Base-by-base conservation (phyloP, 2,329 filamentous ascomycete species). In the Monosporascus sp. region DNA sequence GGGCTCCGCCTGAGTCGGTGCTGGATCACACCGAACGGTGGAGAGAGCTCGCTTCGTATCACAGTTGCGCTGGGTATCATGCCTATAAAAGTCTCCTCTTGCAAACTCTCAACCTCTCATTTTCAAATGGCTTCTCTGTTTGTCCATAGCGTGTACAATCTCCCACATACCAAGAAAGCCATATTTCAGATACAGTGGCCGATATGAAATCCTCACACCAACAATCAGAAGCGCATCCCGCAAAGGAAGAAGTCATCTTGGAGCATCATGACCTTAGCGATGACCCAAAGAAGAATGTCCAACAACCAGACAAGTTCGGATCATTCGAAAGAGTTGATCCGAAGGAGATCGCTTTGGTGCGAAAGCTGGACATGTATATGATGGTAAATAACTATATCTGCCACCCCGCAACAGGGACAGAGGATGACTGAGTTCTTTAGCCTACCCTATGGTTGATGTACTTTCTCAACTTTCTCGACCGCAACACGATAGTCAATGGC, bases 401-500 rank as follows among this genome's bases (percentile, higher is more conserved):
- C 46, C 31, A 45, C 37, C 11, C 19, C 8, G 3, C 5, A 20
- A 24, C 19, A 43, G 11, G 19, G 11, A 6, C 40, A 20, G 40
- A 24, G 19, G 40, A 20, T 19, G 40, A 43, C 19, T 35, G 11
- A 35, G 31, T 37, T 6, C 16, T 35, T 5, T 50, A 65, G 67
- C 70, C 70, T 11, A 67, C 61, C 16, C 58, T 72, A 5, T 72
- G 69, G 68, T 50, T 63, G 22, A 71, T 68, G 60, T 55, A 61
- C 52, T 58, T 65, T 50, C 55, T 66, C 49, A 69, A 64, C 55
- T 68, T 65, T 46, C 61, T 71, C 14, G 68, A 69, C 51, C 62
- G 69, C 26, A 69, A 68, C 54, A 77, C 81, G 55, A 80, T 82
- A 55, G 78, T 79, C 8, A 76, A 62, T 24, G 75, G 70, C 3